These are phyloP conservation scores for Thermothelomyces thermophilus DNA, from an alignment of 2,329 filamentous ascomycete species.

Conservation along the genomic window DNA sequence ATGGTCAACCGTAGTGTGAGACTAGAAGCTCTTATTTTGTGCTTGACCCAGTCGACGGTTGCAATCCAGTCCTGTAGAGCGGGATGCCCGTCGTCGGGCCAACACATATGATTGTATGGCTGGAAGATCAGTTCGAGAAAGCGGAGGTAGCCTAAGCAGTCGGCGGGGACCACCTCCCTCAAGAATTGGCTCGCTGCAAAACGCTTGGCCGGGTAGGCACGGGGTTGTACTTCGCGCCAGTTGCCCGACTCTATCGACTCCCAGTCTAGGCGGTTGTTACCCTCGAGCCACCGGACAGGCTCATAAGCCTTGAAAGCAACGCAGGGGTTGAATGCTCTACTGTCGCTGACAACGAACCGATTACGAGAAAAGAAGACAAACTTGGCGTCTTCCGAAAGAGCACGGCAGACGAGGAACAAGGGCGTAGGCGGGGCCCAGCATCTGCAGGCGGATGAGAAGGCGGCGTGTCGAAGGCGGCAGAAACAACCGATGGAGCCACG, in stretches of 20 bases:
- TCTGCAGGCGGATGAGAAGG: conserved; percentile 13
- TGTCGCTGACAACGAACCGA: conserved; percentile 11
- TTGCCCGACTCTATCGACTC: neutral
- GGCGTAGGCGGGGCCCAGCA: conserved; percentile 15
- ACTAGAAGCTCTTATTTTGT: neutral
- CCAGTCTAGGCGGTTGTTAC: neutral
- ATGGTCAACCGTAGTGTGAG: neutral
- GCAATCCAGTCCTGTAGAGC: conserved; percentile 5
- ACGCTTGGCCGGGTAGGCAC: neutral
- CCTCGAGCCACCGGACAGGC: neutral
- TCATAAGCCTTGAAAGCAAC: neutral
- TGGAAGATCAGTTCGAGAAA: conserved; percentile 10
- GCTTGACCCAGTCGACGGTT: conserved; percentile 3
- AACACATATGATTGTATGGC: neutral
- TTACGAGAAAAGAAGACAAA: conserved; percentile 13
- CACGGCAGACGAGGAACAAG: conserved; percentile 15
- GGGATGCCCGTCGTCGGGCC: neutral
- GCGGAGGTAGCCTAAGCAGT: conserved; percentile 1
- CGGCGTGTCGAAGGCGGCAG: conserved; percentile 11
- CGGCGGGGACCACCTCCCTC: conserved; percentile 3
- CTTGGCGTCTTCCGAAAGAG: conserved; percentile 8
- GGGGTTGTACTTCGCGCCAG: neutral
- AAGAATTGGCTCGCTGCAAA: conserved; percentile 5
- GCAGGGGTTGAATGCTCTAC: neutral
- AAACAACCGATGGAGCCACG: conserved; percentile 8